Evolutionary conservation across 208 protist genomes (phyloP).

Genomic region (Acanthamoeba sp.): DNA sequence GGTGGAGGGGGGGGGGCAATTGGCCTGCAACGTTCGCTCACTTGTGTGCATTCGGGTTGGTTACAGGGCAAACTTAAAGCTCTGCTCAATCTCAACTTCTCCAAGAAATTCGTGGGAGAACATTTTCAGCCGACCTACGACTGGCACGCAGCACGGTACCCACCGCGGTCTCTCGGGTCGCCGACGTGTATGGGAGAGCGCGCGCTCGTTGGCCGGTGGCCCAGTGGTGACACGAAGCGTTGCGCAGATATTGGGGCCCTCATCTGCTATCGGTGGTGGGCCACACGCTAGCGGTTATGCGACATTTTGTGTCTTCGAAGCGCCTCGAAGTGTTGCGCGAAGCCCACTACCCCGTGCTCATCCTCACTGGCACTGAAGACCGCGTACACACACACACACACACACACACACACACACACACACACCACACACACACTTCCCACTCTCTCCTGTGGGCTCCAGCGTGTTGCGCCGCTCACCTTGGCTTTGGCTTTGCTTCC

Average conservation of each 20-base stretch:
- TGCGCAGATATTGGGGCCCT: not conserved
- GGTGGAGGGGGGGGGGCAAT: too few species aligned
- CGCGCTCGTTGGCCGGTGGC: not conserved
- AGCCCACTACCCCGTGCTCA: not conserved
- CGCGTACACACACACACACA: not conserved
- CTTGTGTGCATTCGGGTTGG: too few species aligned
- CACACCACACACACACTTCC: too few species aligned
- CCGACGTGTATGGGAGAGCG: not conserved
- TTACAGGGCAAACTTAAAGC: not conserved
- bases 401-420: too few species aligned
- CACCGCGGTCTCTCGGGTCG: not conserved
- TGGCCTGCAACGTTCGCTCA: too few species aligned
- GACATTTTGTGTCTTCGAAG: not conserved
- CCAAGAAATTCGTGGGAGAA: not conserved
- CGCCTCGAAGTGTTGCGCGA: not conserved
- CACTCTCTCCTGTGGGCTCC: too few species aligned
- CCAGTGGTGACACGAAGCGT: not conserved
- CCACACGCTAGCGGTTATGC: not conserved
- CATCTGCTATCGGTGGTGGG: not conserved
- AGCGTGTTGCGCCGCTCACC: too few species aligned
- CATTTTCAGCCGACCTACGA: not conserved
- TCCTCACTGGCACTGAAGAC: conserved; percentile 23
- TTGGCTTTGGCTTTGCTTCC: too few species aligned
- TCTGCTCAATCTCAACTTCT: conserved; percentile 1
- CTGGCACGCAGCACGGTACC: not conserved